Conservation (phyloP, 106 monocot species). For the Agapanthus africanus region DNA sequence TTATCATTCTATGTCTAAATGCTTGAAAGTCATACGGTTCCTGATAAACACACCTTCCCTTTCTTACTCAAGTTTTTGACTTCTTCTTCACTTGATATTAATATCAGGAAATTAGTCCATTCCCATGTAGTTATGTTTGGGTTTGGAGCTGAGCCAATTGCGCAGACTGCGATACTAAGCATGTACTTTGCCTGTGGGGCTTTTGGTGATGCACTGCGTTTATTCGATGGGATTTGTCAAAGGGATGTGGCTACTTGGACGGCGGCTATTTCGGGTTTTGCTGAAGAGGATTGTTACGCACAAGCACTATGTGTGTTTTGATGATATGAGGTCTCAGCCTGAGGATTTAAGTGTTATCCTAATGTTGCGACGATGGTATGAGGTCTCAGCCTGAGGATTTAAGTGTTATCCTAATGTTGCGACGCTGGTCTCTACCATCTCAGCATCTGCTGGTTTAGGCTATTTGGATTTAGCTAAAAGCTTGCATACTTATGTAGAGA, state of each 20-base stretch:
- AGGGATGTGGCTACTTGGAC: slow-evolving; percentile 57
- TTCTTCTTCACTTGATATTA: background rate
- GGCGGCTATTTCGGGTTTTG: slow-evolving; percentile 35
- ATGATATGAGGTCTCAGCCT: slow-evolving; percentile 25
- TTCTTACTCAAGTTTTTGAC: slow-evolving; percentile 39
- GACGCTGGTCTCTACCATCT: slow-evolving; percentile 35
- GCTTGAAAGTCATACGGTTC: slow-evolving; percentile 21
- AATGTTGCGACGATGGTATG: too few species aligned
- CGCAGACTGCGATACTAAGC: slow-evolving; percentile 33
- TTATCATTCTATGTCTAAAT: slow-evolving; percentile 37
- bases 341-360: background rate
- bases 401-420: slow-evolving; percentile 45
- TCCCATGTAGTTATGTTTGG: slow-evolving; percentile 26
- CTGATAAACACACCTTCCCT: slow-evolving; percentile 54
- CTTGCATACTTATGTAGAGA: slow-evolving; percentile 42
- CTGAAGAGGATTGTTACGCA: slow-evolving; percentile 6
- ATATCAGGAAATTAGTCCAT: slow-evolving; percentile 28
- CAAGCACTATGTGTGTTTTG: slow-evolving; percentile 38
- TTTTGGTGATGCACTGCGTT: background rate
- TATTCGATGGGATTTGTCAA: slow-evolving; percentile 32
- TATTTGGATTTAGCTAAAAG: slow-evolving; percentile 29
- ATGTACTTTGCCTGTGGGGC: slow-evolving; percentile 29
- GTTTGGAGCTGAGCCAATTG: slow-evolving; percentile 26
- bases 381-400: too few species aligned
- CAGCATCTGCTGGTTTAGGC: slow-evolving; percentile 34